Base-by-base conservation (phyloP, 495 filamentous ascomycete genomes). In the Penicillium paradoxum region DNA sequence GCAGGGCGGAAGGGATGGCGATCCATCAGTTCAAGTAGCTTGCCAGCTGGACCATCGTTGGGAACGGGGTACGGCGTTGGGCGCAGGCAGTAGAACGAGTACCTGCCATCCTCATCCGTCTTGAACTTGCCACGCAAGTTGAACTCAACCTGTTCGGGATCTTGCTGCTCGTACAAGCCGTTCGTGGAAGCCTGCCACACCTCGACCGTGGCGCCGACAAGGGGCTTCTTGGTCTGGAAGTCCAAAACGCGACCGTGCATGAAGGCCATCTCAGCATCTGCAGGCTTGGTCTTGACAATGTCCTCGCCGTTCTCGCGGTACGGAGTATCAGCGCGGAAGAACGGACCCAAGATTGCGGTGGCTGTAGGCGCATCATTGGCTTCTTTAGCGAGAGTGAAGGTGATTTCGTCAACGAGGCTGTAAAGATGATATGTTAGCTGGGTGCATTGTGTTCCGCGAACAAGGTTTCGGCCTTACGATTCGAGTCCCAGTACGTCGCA, bases 151-250 rank as follows among this genome's bases (percentile, higher is more conserved):
- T 89, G 85, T 19, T 81, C 66, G 2, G 75, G 68, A 54, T 91
- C 87, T 70, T 90, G 86, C 73, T 89, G 85, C 73, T 90, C 86
- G 61, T 91, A 91, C 50, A 90, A 65, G 1, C 88, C 88, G 57
- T 90, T 90, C 14, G 86, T 86, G 5, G 82, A 84, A 8, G 84
- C 80, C 55, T 89, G 83, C 87, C 87, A 91, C 24, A 89, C 76
- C 61, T 91, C 87, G n/a, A 91, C 71, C 41, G 77, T 66, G 0
- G 87, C 84, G 45, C 75, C 75, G 14, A 76, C 71, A 21, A 90
- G 75, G 7, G 87, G 84, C 49, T 74, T 65, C 47, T 79, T 77
- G 3, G 81, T 82, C 29, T 57, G 56, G 51, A 71, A 76, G 45
- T 84, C 81, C 4, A 82, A 37, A 2, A 91, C 83, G 0, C 64